phyloP scores from a whole-genome alignment of 2,329 filamentous ascomycete genomes.

The Lasiodiplodia sp. region DNA sequence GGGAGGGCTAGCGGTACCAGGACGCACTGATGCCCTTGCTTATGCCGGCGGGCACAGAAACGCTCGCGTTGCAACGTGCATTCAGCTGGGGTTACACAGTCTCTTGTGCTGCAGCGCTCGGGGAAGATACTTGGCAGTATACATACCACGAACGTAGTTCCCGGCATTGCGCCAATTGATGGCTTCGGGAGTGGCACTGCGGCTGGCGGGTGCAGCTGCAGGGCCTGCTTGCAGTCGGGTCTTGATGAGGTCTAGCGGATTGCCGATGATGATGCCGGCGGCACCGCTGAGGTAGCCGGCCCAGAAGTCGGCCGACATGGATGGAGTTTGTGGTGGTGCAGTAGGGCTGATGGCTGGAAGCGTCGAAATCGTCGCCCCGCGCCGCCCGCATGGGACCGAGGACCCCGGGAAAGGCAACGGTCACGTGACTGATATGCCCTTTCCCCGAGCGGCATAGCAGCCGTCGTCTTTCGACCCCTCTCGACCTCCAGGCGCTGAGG shows the following conservation, averaged over 20 bases:
- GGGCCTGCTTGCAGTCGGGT: constrained; percentile 77
- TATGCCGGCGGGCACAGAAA: too few relatives aligned
- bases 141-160: constrained; percentile 31
- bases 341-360: not conserved
- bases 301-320: constrained; percentile 91
- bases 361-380: not conserved
- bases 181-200: not conserved
- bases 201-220: not conserved
- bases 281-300: constrained; percentile 90
- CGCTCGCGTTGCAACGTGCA: too few relatives aligned
- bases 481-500: too few relatives aligned
- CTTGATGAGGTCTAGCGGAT: constrained; percentile 82
- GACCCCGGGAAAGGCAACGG: not conserved
- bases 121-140: not conserved
- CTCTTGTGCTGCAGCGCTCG: too few relatives aligned
- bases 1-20: too few relatives aligned
- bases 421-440: not conserved
- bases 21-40: too few relatives aligned
- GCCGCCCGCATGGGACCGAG: not conserved
- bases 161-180: constrained; percentile 29
- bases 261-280: constrained; percentile 85
- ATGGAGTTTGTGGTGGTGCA: not conserved
- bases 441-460: not conserved
- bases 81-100: too few relatives aligned
- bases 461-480: not conserved